A percentile compares a stretch with the other conserved stretches of the same genome.
Conservation (phyloP, 306 rosid genomes). For the Carpinus viminea region DNA sequence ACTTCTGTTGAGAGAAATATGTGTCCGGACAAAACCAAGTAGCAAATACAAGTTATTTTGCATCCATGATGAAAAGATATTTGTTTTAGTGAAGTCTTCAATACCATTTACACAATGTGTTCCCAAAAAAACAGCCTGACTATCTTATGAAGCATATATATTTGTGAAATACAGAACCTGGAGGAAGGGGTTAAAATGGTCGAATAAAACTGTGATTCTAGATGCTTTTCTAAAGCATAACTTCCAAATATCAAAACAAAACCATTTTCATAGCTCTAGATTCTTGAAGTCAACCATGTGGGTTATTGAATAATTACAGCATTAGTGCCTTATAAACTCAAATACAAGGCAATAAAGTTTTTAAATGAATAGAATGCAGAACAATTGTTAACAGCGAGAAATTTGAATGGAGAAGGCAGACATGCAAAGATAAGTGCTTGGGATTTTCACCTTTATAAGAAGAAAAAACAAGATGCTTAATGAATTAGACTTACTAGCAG, state of each 20-base stretch:
- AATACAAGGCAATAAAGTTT: background rate
- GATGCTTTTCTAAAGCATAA: background rate
- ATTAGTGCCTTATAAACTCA: background rate
- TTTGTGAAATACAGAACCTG: background rate
- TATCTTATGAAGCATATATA: background rate
- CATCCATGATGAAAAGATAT: background rate
- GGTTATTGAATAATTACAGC: background rate
- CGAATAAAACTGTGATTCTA: background rate
- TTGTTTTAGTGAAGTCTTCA: background rate
- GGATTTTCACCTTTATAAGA: constrained; percentile 20
- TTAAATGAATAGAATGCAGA: background rate
- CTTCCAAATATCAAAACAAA: background rate
- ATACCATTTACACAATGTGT: background rate
- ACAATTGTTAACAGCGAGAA: background rate
- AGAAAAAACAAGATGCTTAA: constrained; percentile 11
- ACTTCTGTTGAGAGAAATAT: background rate
- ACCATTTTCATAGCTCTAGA: background rate
- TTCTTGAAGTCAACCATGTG: background rate
- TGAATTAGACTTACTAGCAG: constrained; percentile 63
- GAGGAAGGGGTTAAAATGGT: background rate
- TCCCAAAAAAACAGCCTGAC: background rate
- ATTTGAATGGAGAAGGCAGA: background rate
- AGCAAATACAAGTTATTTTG: too few relatives aligned
- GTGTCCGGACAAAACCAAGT: background rate
- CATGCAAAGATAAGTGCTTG: background rate